Conservation (phyloP, 176 grass and related monocot species). For the Aegilops umbellulata region DNA sequence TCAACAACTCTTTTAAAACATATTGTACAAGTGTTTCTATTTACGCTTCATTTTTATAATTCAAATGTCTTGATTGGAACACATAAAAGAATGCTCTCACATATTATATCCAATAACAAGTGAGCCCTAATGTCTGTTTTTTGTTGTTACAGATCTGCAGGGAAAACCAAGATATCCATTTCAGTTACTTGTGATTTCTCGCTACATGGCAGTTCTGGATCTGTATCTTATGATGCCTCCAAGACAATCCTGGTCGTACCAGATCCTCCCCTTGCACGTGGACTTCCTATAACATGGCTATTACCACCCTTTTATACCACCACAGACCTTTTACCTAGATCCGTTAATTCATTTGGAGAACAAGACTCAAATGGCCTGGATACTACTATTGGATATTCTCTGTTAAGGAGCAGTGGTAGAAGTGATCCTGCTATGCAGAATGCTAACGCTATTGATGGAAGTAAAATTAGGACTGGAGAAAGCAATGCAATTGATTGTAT, state of each 20-base stretch:
- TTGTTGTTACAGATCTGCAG: constrained; percentile 66
- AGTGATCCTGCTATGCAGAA: constrained; percentile 48
- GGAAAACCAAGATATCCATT: constrained; percentile 77
- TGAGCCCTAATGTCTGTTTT: constrained; percentile 27
- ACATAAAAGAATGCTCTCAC: background rate
- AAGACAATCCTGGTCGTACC: constrained; percentile 76
- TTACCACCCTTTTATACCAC: constrained; percentile 85
- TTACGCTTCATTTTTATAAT: background rate
- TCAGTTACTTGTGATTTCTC: constrained; percentile 79
- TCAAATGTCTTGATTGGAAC: constrained; percentile 16
- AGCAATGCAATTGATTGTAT: constrained; percentile 78
- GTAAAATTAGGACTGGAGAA: constrained; percentile 71
- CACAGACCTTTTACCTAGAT: constrained; percentile 63
- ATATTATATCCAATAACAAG: constrained; percentile 7
- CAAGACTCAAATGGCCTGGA: constrained; percentile 34
- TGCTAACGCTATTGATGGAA: constrained; percentile 60
- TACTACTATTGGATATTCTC: constrained; percentile 57
- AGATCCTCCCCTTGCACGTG: constrained; percentile 83
- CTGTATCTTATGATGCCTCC: constrained; percentile 65
- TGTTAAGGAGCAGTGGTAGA: constrained; percentile 54
- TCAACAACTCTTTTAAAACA: background rate
- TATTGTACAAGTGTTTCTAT: background rate
- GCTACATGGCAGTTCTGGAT: constrained; percentile 52
- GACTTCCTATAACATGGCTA: constrained; percentile 77
- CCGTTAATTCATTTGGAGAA: constrained; percentile 39